Evolutionary conservation across 495 filamentous ascomycete species (phyloP).

Genomic region (Daldinia decipiens): DNA sequence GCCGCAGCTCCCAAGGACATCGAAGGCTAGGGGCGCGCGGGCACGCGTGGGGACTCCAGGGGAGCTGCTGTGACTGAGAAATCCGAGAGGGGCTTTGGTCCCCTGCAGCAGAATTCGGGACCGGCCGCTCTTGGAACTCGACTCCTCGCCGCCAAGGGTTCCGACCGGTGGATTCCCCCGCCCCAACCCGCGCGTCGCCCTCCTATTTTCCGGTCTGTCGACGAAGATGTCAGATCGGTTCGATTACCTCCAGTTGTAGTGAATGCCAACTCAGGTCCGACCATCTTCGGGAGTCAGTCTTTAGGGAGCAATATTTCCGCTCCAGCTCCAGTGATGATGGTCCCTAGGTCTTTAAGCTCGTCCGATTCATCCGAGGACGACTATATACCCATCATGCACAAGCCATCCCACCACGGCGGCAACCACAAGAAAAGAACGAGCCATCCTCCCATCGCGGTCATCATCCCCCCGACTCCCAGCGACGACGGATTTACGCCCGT

Average conservation of each 20-base stretch:
- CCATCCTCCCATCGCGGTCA: conserved; percentile 12
- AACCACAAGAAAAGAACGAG: conserved; percentile 6
- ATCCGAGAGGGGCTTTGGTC: conserved; percentile 1
- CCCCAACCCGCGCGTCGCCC: conserved; percentile 42
- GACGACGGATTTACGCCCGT: conserved; percentile 44
- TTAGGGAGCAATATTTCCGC: conserved; percentile 3
- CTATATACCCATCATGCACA: conserved; percentile 42
- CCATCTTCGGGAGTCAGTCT: conserved; percentile 22
- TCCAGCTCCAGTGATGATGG: conserved; percentile 13
- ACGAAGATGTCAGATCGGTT: conserved; percentile 35
- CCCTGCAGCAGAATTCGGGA: conserved; percentile 37
- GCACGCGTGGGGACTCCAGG: conserved; percentile 45
- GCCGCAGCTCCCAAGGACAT: conserved; percentile 48
- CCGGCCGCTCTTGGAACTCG: conserved; percentile 46
- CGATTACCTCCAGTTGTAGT: conserved; percentile 27
- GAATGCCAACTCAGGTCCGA: conserved; percentile 27
- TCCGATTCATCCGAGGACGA: conserved; percentile 37
- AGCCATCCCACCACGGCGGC: conserved; percentile 9
- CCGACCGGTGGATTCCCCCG: conserved; percentile 32
- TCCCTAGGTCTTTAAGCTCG: background rate
- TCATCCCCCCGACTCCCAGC: conserved; percentile 35
- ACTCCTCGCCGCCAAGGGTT: conserved; percentile 31
- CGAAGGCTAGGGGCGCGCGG: conserved; percentile 59
- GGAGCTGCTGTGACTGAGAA: conserved; percentile 18
- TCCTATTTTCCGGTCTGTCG: conserved; percentile 30